Conservation (phyloP, 192 early-diverging fungal genomes). For the Chytriomyces confervae region DNA sequence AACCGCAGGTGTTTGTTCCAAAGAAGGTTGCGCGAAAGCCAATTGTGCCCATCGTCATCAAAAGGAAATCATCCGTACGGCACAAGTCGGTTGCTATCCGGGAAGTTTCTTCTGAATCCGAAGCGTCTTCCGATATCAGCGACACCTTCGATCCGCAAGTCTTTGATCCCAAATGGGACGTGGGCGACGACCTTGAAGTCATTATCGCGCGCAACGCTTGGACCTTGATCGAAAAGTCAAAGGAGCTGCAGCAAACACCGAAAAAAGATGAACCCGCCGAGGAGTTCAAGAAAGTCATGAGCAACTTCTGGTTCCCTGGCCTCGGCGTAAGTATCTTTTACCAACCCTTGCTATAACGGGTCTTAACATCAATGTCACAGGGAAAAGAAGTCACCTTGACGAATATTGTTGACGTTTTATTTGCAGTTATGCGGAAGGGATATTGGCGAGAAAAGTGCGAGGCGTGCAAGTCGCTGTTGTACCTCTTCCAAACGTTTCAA, state of each 20-base stretch:
- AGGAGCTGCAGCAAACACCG: not conserved
- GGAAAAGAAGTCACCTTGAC: constrained; percentile 38
- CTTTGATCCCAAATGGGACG: constrained; percentile 5
- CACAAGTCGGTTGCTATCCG: not conserved
- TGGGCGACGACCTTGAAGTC: not conserved
- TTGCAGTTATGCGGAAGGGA: constrained; percentile 32
- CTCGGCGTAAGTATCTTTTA: constrained; percentile 40
- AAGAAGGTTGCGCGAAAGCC: constrained; percentile 25
- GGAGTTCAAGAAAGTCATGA: constrained; percentile 42
- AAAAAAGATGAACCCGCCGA: constrained; percentile 25
- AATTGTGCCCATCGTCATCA: not conserved
- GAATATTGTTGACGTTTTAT: constrained; percentile 41
- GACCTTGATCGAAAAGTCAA: constrained; percentile 33
- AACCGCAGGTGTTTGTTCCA: not conserved
- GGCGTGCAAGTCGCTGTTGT: constrained; percentile 29
- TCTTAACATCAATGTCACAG: constrained; percentile 13
- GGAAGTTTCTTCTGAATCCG: not conserved
- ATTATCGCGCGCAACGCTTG: constrained; percentile 29
- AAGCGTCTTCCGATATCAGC: not conserved
- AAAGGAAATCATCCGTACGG: too few relatives aligned
- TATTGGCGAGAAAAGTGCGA: constrained; percentile 35
- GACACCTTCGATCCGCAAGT: constrained; percentile 19
- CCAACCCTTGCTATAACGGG: not conserved
- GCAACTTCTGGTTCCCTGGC: constrained; percentile 53
- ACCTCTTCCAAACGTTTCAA: constrained; percentile 45